Evolutionary conservation across 2,329 filamentous ascomycete species (phyloP), one percentile per base, ranked within the genome.

Genomic region (Exophiala spinifera): DNA sequence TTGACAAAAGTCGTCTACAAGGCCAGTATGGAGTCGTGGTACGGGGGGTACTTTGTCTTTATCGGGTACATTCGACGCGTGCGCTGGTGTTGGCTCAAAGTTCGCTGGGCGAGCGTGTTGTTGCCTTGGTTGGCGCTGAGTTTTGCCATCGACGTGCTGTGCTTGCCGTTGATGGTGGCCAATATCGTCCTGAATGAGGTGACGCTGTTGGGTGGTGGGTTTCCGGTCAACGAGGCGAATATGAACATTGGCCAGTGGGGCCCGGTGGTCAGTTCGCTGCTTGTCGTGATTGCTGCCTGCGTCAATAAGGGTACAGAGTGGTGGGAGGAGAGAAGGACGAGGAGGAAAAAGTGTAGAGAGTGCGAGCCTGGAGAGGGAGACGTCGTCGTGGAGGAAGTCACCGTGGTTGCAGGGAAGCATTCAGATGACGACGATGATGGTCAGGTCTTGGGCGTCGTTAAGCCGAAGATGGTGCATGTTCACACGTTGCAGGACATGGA

Each of bases 181-280:
- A 65, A 63, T 43, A 63, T 67, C 47, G 51, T 66, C 14, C 28
- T 64, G 33, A 66, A 66, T 45, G 65, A 67, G 49, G 34, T 67
- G 19, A 58, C 55, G 4, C 42, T 67, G 17, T 42, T 63, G 49
- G 53, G 42, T 15, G 57, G 61, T 11, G 49, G 56, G 4, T 48
- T 63, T 8, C 65, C 64, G 10, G 51, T 58, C 23, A 61, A 64
- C 31, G 65, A 67, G 56, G 50, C 51, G 1, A 53, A 60, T 14
- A 59, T 57, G 20, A 58, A 58, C 4, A 62, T 67, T 8, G 65
- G 65, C 3, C 64, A 67, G 44, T 67, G 65, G 65, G 60, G 60
- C 2, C 55, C 63, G 2, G 55, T 63, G 39, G 63, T 63, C 4
- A 61, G 57, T 17, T 56, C 64, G 3, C 19, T 42, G 14, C 55